Percentiles rank a stretch among this genome's conserved stretches.
These are phyloP conservation scores for Fusarium vanettenii DNA, from an alignment of 2,329 filamentous ascomycete species.

Conservation along the genomic window DNA sequence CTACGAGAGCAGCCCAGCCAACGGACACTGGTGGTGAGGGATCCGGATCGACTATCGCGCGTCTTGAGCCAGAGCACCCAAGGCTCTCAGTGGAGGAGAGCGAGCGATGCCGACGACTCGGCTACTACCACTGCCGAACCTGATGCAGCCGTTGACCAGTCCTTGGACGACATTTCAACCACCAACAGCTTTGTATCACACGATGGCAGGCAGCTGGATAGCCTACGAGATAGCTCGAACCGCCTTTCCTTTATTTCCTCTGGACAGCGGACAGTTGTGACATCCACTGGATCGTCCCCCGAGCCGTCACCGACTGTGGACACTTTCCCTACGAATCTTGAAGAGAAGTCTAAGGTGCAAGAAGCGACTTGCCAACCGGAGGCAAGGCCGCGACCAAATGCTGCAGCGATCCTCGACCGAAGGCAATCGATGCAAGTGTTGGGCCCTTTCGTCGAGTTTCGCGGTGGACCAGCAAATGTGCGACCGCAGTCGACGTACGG, in stretches of 20 bases:
- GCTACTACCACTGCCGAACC: constrained; percentile 31
- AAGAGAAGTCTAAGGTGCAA: constrained; percentile 31
- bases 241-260: constrained; percentile 71
- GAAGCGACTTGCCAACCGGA: constrained; percentile 46
- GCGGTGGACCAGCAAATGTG: constrained; percentile 41
- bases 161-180: constrained; percentile 66
- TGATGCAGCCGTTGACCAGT: constrained; percentile 52
- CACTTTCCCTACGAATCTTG: constrained; percentile 53
- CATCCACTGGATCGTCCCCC: constrained; percentile 66
- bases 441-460: constrained; percentile 57
- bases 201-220: constrained; percentile 69
- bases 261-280: constrained; percentile 69
- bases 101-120: constrained; percentile 18
- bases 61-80: constrained; percentile 28
- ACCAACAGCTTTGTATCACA: constrained; percentile 69
- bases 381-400: constrained; percentile 62
- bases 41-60: constrained; percentile 60
- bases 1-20: constrained; percentile 57
- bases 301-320: constrained; percentile 66
- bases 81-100: constrained; percentile 27
- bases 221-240: constrained; percentile 65
- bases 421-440: constrained; percentile 64
- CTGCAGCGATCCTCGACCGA: constrained; percentile 61
- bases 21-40: constrained; percentile 59
- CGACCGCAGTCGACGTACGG: constrained; percentile 39